Evolutionary conservation across 2,329 filamentous ascomycete genomes (phyloP).

Genomic region (Zopfia rhizophila): DNA sequence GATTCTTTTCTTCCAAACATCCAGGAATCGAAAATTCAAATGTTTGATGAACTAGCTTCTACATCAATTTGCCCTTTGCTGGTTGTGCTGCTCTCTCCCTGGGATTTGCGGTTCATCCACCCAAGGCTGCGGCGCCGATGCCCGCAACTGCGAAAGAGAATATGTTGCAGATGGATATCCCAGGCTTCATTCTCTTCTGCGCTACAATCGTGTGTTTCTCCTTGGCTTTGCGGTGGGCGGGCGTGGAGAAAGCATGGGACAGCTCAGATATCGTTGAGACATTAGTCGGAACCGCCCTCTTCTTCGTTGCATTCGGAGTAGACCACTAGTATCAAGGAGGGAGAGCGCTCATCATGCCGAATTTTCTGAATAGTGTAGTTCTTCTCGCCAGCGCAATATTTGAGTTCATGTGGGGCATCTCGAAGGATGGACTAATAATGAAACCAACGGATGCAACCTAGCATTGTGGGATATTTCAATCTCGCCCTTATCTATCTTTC

Average conservation of each 20-base stretch:
- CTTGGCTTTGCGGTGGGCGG: constrained; percentile 59
- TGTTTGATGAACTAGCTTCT: constrained; percentile 35
- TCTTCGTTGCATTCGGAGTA: constrained; percentile 46
- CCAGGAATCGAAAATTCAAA: neutral
- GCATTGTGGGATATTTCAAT: constrained; percentile 45
- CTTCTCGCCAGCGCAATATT: constrained; percentile 47
- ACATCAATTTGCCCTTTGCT: constrained; percentile 25
- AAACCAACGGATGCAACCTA: too few species aligned
- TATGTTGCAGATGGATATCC: constrained; percentile 56
- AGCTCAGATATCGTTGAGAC: constrained; percentile 54
- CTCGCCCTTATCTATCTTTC: constrained; percentile 56
- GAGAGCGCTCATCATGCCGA: constrained; percentile 48
- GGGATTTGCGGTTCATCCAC: constrained; percentile 7
- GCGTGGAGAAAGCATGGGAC: constrained; percentile 32
- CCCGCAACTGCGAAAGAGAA: constrained; percentile 43
- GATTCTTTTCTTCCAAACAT: too few species aligned
- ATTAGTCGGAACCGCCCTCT: constrained; percentile 52
- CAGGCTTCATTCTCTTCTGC: constrained; percentile 53
- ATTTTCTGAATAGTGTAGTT: constrained; percentile 52
- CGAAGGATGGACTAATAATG: too few species aligned
- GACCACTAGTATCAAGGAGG: constrained; percentile 52
- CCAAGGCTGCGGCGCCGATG: constrained; percentile 29
- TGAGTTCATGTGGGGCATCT: constrained; percentile 44
- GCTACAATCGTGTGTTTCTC: constrained; percentile 52
- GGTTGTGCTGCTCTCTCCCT: constrained; percentile 9